A percentile compares a stretch with the other conserved stretches of the same genome.
Evolutionary conservation across 768 basidiomycete genomes (phyloP).

Genomic region (Pleurotus tuoliensis): DNA sequence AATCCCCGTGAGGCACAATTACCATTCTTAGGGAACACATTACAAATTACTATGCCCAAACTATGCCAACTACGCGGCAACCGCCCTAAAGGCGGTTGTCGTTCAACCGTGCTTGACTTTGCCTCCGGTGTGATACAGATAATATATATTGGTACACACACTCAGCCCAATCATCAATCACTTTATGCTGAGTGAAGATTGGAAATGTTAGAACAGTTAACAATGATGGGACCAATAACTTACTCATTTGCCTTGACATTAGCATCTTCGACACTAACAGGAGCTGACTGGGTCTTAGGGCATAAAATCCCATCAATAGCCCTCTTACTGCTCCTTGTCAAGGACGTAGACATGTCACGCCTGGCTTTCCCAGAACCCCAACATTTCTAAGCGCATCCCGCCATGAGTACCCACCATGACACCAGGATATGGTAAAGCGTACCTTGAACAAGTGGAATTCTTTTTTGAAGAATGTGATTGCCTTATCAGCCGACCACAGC

Average conservation of each 20-base stretch:
- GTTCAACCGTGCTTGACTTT: too few species aligned
- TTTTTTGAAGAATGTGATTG: constrained; percentile 14
- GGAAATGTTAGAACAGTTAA: too few species aligned
- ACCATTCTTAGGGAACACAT: too few species aligned
- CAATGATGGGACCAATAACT: neutral
- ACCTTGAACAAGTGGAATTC: constrained; percentile 17
- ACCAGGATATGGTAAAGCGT: neutral
- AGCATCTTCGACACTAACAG: neutral
- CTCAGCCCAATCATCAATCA: too few species aligned
- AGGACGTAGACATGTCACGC: neutral
- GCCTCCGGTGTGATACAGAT: too few species aligned
- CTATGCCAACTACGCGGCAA: too few species aligned
- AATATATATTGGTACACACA: too few species aligned
- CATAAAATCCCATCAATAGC: neutral
- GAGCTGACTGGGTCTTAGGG: neutral
- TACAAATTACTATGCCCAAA: too few species aligned
- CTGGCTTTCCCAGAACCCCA: constrained; percentile 3
- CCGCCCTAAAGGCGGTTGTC: too few species aligned
- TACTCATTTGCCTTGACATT: constrained; percentile 4
- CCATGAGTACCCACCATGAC: too few species aligned
- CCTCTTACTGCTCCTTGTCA: neutral
- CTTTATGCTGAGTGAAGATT: too few species aligned
- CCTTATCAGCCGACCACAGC: constrained; percentile 12
- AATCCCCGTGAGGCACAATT: too few species aligned
- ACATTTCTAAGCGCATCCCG: neutral